phyloP scores from a whole-genome alignment of 176 grass and related monocot genomes.

The Triticum turgidum region DNA sequence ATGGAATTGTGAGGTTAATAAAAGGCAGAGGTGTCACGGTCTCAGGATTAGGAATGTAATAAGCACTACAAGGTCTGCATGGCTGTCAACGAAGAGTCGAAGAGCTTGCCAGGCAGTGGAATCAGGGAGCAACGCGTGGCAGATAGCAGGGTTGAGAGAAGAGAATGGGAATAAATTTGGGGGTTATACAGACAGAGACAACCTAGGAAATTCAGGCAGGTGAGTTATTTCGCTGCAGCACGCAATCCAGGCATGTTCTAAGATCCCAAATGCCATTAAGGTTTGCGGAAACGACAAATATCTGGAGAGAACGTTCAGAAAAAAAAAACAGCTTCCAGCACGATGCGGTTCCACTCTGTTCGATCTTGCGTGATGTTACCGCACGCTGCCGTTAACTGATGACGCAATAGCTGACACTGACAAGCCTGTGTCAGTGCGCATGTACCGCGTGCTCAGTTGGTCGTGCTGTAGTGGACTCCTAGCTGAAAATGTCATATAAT shows the following conservation, averaged over 20 bases:
- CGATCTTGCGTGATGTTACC: not conserved
- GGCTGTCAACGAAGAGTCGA: not conserved
- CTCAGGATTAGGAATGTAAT: not conserved
- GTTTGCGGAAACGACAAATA: not conserved
- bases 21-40: not conserved
- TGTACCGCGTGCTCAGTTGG: rapidly evolving
- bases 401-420: not conserved
- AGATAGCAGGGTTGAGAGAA: not conserved
- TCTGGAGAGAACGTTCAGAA: not conserved
- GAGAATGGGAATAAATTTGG: not conserved
- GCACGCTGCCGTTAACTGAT: not conserved
- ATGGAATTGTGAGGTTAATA: not conserved
- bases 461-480: not conserved
- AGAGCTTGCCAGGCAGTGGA: not conserved
- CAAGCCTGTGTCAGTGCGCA: not conserved
- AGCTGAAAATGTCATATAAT: not conserved
- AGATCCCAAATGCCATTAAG: not conserved
- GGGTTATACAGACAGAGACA: not conserved
- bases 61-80: not conserved
- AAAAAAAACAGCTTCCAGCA: not conserved
- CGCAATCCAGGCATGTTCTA: not conserved
- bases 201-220: not conserved
- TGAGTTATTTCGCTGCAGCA: not conserved
- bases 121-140: too few species aligned
- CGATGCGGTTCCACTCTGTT: not conserved